Base-by-base conservation (phyloP, 495 filamentous ascomycete species). In the Penicillium canescens region DNA sequence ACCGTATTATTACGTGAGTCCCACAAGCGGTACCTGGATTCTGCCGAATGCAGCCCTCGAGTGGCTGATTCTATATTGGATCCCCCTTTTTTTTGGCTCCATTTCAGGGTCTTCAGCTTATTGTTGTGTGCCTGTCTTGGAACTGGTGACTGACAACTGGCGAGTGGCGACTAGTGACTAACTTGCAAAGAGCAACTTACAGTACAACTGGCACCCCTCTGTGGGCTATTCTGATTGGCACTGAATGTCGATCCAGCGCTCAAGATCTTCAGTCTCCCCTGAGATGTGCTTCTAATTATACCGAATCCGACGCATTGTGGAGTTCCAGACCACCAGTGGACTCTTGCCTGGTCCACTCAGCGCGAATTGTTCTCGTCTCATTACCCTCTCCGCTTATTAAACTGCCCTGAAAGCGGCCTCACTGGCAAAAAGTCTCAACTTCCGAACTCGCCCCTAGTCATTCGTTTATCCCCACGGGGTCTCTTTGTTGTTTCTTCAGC, bases 401-500 rank as follows among this genome's bases (percentile, higher is more conserved):
- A 42, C 48, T 38, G 43, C 23, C 24, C 60, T 52, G 55, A 59
- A 65, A 58, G 54, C 60, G 60, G 63, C 54, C 24, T 51, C 39
- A 42, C 60, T 41, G 38, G 42, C 49, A 55, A 64, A 64, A 63
- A 60, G 54, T 55, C 57, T 51, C 54, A 55, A 45, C 39, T 35
- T 38, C 41, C 18, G 38, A 51, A 56, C 71, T 76, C 69, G 73
- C 71, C 71, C 59, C 57, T 63, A 74, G 73, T 77, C 72, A 55
- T 60, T 77, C 72, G 24, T 74, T 75, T 71, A 40, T 41, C 54
- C 54, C 43, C 38, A 44, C 54, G 48, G 49, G 46, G 47, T 36
- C 46, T 36, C 38, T 35, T 55, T 50, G 60, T 59, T 57, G 23
- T 46, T 26, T 40, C 53, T 41, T 57, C 24, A 11, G 47, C 46